Conservation (phyloP, 306 rosid genomes). For the Neltuma alba region DNA sequence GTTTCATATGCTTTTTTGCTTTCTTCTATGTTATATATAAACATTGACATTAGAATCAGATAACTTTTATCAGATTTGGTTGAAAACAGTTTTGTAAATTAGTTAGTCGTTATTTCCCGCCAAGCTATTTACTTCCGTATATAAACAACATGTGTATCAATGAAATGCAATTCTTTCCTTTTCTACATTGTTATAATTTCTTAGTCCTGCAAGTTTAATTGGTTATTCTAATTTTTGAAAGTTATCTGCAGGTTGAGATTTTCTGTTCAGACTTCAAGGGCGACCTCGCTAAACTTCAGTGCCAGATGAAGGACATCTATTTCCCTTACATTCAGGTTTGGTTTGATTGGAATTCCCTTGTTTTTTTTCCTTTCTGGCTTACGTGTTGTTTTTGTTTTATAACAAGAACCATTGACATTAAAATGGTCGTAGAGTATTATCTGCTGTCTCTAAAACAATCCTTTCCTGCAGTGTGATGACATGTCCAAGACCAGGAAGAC, state of each 20-base stretch:
- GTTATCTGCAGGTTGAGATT: conserved; percentile 58
- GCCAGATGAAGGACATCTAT: conserved; percentile 67
- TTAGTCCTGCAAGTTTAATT: background rate
- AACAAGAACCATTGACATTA: background rate
- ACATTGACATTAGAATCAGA: background rate
- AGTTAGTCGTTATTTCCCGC: background rate
- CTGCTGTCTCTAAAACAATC: background rate
- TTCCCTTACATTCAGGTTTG: conserved; percentile 79
- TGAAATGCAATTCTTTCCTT: background rate
- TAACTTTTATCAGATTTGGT: background rate
- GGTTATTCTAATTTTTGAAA: background rate
- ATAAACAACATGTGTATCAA: background rate
- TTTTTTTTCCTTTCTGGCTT: background rate
- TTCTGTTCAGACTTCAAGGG: conserved; percentile 39
- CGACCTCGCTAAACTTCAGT: conserved; percentile 43
- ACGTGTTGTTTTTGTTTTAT: background rate
- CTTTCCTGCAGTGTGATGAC: conserved; percentile 58
- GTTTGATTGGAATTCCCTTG: conserved; percentile 27
- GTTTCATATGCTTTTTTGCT: too few species aligned
- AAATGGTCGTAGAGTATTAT: background rate
- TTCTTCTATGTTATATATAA: background rate
- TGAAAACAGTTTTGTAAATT: background rate
- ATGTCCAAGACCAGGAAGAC: conserved; percentile 50
- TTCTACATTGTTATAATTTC: background rate
- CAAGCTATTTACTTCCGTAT: background rate